Percentiles rank a stretch among this genome's conserved stretches.
These are phyloP conservation scores for Tanacetum coccineum DNA, from an alignment of 129 eudicot species.

Conservation along the genomic window DNA sequence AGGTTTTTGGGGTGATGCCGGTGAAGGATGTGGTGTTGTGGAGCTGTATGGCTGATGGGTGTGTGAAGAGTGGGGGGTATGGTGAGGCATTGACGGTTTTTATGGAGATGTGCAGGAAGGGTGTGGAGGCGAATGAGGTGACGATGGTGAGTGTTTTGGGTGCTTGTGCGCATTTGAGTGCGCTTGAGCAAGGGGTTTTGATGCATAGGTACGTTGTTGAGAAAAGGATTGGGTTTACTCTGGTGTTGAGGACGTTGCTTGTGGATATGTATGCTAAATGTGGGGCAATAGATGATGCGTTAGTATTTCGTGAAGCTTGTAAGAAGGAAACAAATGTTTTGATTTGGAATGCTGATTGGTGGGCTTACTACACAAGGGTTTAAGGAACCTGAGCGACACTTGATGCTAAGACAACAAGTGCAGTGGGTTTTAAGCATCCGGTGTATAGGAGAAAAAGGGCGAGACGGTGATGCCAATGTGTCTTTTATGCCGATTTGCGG, in stretches of 20 bases:
- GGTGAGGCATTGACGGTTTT: conserved; percentile 59
- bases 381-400: too few species aligned
- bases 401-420: too few species aligned
- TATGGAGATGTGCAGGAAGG: conserved; percentile 43
- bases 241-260: conserved; percentile 58
- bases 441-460: too few species aligned
- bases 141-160: conserved; percentile 86
- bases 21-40: conserved; percentile 83
- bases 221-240: conserved; percentile 43
- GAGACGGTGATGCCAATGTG: too few species aligned
- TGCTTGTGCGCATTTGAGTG: conserved; percentile 90
- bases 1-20: conserved; percentile 67
- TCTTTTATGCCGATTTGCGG: too few species aligned
- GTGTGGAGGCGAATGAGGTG: conserved; percentile 71
- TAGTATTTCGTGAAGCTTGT: conserved; percentile 44
- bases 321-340: conserved; percentile 55
- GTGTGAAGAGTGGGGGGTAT: conserved; percentile 63
- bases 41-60: conserved; percentile 91
- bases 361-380: too few species aligned
- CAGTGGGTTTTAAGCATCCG: too few species aligned
- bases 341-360: too few species aligned
- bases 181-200: too few species aligned
- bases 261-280: conserved; percentile 95
- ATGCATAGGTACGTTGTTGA: conserved; percentile 66
- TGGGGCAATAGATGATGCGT: conserved; percentile 70